These are phyloP conservation scores for Colletotrichum musicola DNA, from an alignment of 2,329 filamentous ascomycete species.

Conservation along the genomic window DNA sequence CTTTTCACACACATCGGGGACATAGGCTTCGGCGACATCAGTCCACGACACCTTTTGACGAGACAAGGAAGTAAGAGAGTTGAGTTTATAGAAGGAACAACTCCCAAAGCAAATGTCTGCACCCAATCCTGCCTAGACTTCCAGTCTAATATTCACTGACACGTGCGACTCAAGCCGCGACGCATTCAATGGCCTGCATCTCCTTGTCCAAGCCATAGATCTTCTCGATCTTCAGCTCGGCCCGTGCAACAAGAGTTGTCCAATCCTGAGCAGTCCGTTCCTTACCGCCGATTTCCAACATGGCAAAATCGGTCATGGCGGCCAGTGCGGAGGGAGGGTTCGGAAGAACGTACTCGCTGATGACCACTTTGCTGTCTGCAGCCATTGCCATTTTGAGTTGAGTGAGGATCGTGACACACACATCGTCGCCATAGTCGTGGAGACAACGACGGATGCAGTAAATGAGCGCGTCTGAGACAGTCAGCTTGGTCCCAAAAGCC, in stretches of 20 bases:
- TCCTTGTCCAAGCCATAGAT: conserved; percentile 37
- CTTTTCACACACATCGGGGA: no score
- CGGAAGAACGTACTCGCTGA: conserved; percentile 47
- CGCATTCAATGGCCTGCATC: conserved; percentile 35
- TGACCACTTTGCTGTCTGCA: conserved; percentile 48
- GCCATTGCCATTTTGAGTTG: conserved; percentile 47
- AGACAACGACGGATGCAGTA: conserved; percentile 53
- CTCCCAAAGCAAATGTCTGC: neutral
- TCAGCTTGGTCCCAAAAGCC: conserved; percentile 13
- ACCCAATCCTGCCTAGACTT: neutral
- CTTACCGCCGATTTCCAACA: conserved; percentile 49
- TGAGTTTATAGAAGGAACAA: neutral
- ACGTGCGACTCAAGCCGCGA: neutral
- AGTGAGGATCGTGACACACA: conserved; percentile 47
- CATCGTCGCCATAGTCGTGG: conserved; percentile 53
- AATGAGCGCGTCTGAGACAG: conserved; percentile 47
- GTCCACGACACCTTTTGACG: neutral
- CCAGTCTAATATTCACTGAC: neutral
- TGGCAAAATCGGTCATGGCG: conserved; percentile 46
- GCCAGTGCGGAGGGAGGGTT: conserved; percentile 43
- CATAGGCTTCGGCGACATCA: neutral
- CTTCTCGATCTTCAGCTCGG: conserved; percentile 45
- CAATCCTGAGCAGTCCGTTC: conserved; percentile 46
- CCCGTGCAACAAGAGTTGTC: conserved; percentile 40
- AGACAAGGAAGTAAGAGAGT: neutral